Conservation (phyloP, 225 moss, liverwort and hornwort genomes). For the Climacium dendroides region DNA sequence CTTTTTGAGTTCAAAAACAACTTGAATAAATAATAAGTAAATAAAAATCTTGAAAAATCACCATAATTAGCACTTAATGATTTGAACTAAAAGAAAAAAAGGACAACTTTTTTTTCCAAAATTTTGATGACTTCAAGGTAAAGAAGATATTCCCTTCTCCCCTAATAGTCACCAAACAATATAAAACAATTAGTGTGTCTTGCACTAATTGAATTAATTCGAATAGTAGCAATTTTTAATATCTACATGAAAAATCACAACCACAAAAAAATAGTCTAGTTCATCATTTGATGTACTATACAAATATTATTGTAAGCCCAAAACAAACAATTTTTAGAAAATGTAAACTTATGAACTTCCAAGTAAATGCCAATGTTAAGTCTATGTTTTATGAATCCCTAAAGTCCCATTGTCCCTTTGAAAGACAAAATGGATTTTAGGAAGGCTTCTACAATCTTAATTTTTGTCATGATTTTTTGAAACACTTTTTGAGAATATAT, state of each 20-base stretch:
- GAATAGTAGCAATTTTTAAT: fast-evolving
- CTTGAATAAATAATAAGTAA: not conserved
- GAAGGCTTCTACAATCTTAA: not conserved
- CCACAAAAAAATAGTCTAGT: not conserved
- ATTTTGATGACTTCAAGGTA: not conserved
- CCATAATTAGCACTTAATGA: fast-evolving
- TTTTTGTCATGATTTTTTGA: not conserved
- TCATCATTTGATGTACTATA: not conserved
- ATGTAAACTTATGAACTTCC: not conserved
- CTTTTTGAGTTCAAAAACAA: not conserved
- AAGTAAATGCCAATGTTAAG: not conserved
- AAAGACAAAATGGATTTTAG: not conserved
- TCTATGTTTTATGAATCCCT: not conserved
- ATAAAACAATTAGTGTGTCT: not conserved
- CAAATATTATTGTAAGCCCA: not conserved
- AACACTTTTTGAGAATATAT: not conserved
- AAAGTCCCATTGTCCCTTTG: not conserved
- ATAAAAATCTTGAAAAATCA: not conserved
- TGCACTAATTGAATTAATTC: not conserved
- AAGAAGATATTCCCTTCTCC: too few relatives aligned
- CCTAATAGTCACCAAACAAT: not conserved
- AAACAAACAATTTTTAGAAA: not conserved
- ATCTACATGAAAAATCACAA: not conserved
- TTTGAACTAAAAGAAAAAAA: too few relatives aligned
- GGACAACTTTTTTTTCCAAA: not conserved